phyloP scores from a whole-genome alignment of 2,329 filamentous ascomycete genomes.

The Paramyrothecium sp. region DNA sequence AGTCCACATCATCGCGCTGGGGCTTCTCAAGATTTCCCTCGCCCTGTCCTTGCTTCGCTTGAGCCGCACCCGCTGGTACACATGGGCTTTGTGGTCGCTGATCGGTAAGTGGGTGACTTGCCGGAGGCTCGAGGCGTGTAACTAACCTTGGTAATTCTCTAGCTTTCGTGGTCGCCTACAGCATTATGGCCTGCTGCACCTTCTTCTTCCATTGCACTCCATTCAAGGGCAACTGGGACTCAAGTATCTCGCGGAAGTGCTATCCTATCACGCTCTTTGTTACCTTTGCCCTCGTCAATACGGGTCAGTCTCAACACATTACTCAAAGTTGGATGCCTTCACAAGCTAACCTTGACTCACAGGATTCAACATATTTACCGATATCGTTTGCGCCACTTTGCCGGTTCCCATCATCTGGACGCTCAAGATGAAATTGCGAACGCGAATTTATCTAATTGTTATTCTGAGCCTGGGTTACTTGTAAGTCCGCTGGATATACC shows the following conservation, averaged over 20 bases:
- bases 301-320: neutral
- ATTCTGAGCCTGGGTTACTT: slow-evolving; percentile 40
- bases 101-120: neutral
- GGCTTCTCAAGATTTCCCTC: slow-evolving; percentile 20
- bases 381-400: slow-evolving; percentile 36
- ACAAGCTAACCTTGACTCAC: neutral
- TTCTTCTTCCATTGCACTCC: slow-evolving; percentile 2
- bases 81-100: slow-evolving; percentile 16
- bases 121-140: neutral
- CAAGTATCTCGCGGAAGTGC: neutral
- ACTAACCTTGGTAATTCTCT: neutral
- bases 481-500: slow-evolving; percentile 16
- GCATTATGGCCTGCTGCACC: neutral
- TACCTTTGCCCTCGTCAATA: neutral
- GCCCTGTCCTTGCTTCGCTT: slow-evolving; percentile 16
- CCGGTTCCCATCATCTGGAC: slow-evolving; percentile 39
- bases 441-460: slow-evolving; percentile 33
- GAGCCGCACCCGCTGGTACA: slow-evolving; percentile 22
- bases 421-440: slow-evolving; percentile 33
- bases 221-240: neutral
- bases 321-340: neutral
- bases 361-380: slow-evolving; percentile 37
- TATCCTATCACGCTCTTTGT: neutral
- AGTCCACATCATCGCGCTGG: slow-evolving; percentile 26
- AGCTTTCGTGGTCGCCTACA: slow-evolving; percentile 1